phyloP scores from a whole-genome alignment of 2,329 filamentous ascomycete genomes.

The Penicillium sp. region DNA sequence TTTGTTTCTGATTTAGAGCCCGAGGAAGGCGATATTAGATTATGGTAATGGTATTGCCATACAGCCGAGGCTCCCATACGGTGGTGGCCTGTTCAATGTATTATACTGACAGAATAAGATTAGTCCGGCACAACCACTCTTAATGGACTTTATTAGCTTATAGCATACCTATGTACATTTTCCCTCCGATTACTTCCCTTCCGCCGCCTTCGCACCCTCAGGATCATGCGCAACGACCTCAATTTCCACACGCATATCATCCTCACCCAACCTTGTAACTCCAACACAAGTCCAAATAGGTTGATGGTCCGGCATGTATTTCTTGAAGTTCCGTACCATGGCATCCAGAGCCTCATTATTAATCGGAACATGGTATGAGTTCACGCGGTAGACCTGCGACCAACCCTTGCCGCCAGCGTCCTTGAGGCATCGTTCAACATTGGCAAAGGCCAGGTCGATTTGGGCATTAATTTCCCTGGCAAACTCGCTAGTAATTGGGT shows the following conservation, averaged over 20 bases:
- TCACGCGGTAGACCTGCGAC: conserved; percentile 56
- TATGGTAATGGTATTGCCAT: no score
- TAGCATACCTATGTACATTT: no score
- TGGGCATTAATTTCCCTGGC: conserved; percentile 49
- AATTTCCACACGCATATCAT: conserved; percentile 63
- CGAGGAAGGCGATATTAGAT: no score
- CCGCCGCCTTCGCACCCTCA: background rate
- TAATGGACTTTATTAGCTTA: no score
- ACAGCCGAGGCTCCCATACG: no score
- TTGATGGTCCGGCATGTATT: conserved; percentile 58
- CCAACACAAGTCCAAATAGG: conserved; percentile 62
- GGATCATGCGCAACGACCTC: conserved; percentile 58
- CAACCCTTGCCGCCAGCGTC: conserved; percentile 57
- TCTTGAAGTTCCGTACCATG: conserved; percentile 55
- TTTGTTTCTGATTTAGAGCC: no score
- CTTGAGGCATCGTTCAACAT: conserved; percentile 58
- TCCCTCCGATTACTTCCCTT: background rate
- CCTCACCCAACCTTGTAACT: conserved; percentile 53
- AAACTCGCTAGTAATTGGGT: conserved; percentile 30
- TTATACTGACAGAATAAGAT: no score
- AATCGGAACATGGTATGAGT: conserved; percentile 52
- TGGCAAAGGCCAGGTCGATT: conserved; percentile 61
- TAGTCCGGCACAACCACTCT: no score
- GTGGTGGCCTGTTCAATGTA: no score
- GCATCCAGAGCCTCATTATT: conserved; percentile 44